Conservation (phyloP, 768 basidiomycete species). For the Suillus placidus region DNA sequence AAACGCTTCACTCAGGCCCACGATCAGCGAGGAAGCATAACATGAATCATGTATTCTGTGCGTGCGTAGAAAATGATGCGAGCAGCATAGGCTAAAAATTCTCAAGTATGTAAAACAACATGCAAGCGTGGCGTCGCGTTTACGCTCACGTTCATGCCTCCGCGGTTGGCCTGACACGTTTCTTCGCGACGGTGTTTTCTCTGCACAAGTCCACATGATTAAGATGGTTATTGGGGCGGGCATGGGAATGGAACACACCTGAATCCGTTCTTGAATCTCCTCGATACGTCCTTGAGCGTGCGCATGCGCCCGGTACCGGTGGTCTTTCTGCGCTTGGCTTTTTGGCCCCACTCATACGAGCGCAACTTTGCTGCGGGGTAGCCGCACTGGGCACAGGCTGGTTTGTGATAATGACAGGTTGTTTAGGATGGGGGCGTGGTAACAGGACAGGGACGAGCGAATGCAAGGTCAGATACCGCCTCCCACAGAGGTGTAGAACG, state of each 20-base stretch:
- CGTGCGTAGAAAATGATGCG: constrained; percentile 8
- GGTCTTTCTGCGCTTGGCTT: constrained; percentile 99
- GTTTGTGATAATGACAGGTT: constrained; percentile 7
- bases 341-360: constrained; percentile 97
- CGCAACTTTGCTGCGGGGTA: constrained; percentile 95
- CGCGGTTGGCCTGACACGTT: constrained; percentile 65
- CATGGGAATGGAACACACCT: constrained; percentile 49
- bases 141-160: constrained; percentile 46
- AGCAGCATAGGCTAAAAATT: constrained; percentile 15
- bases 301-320: constrained; percentile 97
- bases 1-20: not conserved
- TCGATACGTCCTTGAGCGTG: constrained; percentile 88
- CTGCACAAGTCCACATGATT: constrained; percentile 41
- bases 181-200: constrained; percentile 91
- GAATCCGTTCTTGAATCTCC: constrained; percentile 99
- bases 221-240: not conserved
- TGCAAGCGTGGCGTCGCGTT: not conserved
- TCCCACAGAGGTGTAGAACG: constrained; percentile 28
- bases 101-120: constrained; percentile 20
- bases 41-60: constrained; percentile 25
- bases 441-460: not conserved
- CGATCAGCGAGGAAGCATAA: not conserved
- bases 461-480: not conserved
- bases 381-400: constrained; percentile 95
- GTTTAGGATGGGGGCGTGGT: not conserved